Base-by-base conservation (phyloP, 176 grass and related monocot genomes). In the Lolium perenne region DNA sequence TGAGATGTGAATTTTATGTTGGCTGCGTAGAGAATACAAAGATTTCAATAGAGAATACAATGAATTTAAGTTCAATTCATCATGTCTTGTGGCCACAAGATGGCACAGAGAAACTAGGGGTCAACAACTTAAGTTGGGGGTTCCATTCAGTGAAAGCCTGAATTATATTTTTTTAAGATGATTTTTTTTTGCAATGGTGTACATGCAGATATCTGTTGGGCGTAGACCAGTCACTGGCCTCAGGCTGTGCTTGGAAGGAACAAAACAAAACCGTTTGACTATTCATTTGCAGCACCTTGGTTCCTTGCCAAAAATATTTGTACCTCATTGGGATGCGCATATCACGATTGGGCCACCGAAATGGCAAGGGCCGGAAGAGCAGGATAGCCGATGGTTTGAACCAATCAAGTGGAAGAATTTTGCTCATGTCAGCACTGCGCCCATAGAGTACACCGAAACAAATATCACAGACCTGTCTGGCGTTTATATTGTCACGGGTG, bases 301-400 rank as follows among this genome's bases (percentile, higher is more conserved):
- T 10, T 94, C 92, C 20, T 86, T 99, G 20, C 97, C 97, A 26
- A 99, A 99, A 87, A 99, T 99, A 82, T 91, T 99, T 55, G 20
- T 91, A 55, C 94, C 97, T 25, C 94, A 99, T 40, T 99, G 97
- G 97, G 97, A 99, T 56, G 91, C 92, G 8, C 92, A 96, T 70
- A 82, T 99, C 38, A 91, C 94, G 25, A 99, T 99, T 51, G 97
- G 97, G 45, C 90, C 97, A 53, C 94, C 97, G 21, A 99, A 91
- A 90, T 99, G 97, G 97, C 97, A 94, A 71, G 97, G 92, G 17
- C 94, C 97, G 63, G 97, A 99, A 85, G 97, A 99, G 74, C 97
- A 99, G 82, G 97, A 99, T 84, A 99, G 97, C 76, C 92, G 97
- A 64, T 99, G 97, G 97, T 99, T 99, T 9, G 97, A 99, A 84